These are phyloP conservation scores for Fonsecaea monophora DNA, from an alignment of 2,329 filamentous ascomycete genomes.

Conservation along the genomic window DNA sequence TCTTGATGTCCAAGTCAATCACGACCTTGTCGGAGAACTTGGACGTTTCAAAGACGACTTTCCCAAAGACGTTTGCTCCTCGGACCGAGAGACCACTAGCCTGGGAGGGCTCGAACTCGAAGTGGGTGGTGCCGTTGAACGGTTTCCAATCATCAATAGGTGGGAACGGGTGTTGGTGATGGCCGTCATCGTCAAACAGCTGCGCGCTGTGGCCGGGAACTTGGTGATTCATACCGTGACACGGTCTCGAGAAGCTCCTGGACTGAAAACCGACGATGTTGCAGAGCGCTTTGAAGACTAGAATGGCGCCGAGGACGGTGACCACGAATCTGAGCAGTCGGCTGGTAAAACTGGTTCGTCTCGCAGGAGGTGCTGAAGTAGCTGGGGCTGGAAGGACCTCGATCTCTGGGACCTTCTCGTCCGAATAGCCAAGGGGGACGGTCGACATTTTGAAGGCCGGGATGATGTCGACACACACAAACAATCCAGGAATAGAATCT, in stretches of 20 bases:
- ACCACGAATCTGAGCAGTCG: constrained; percentile 17
- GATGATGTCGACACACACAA: not conserved
- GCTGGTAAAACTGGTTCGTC: constrained; percentile 5
- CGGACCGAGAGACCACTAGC: constrained; percentile 27
- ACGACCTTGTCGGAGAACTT: constrained; percentile 30
- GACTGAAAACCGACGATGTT: not conserved
- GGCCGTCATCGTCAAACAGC: constrained; percentile 64
- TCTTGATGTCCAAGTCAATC: constrained; percentile 35
- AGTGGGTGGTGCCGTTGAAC: constrained; percentile 31
- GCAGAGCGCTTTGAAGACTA: constrained; percentile 16
- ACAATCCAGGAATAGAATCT: not conserved
- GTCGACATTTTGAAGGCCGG: constrained; percentile 12
- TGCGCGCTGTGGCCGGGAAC: not conserved
- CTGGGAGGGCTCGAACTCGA: constrained; percentile 30
- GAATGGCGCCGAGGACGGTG: constrained; percentile 15
- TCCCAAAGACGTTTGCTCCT: constrained; percentile 28
- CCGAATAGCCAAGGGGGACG: not conserved
- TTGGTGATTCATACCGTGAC: constrained; percentile 21
- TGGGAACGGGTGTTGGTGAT: constrained; percentile 89
- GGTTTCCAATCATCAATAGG: constrained; percentile 34
- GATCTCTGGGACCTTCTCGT: constrained; percentile 20
- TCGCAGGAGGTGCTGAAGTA: constrained; percentile 1
- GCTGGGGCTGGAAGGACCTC: constrained; percentile 22
- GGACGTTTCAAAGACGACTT: constrained; percentile 34
- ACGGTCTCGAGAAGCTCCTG: constrained; percentile 11